These are phyloP conservation scores for Fusarium sp. DNA, from an alignment of 2,329 filamentous ascomycete species.

Conservation along the genomic window DNA sequence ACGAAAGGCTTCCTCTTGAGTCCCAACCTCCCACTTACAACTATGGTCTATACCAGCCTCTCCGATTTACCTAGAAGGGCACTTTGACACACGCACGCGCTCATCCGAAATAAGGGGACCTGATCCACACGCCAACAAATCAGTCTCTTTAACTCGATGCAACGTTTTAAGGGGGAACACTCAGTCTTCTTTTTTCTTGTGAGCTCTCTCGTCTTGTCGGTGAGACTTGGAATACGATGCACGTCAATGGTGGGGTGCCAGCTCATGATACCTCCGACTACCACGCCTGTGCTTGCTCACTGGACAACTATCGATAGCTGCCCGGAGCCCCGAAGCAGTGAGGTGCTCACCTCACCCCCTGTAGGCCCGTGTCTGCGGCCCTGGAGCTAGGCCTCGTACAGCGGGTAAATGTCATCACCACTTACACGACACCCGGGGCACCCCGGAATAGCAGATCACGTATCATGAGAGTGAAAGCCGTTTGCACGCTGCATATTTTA, in stretches of 20 bases:
- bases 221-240: conserved; percentile 24
- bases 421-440: conserved; percentile 28
- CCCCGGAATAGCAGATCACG: conserved; percentile 18
- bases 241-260: conserved; percentile 40
- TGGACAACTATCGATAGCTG: conserved; percentile 45
- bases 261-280: conserved; percentile 39
- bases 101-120: conserved; percentile 30
- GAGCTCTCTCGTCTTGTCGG: conserved; percentile 5
- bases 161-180: conserved; percentile 14
- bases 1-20: conserved; percentile 34
- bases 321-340: neutral
- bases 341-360: conserved; percentile 10
- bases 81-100: conserved; percentile 29
- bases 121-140: conserved; percentile 37
- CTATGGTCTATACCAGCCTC: conserved; percentile 45
- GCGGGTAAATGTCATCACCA: conserved; percentile 35
- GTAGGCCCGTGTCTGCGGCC: conserved; percentile 16
- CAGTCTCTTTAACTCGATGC: conserved; percentile 27
- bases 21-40: conserved; percentile 52
- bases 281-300: conserved; percentile 38
- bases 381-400: conserved; percentile 35
- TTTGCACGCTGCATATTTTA: conserved; percentile 36
- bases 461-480: conserved; percentile 20
- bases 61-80: conserved; percentile 36
- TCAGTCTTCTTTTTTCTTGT: conserved; percentile 37